phyloP scores from a whole-genome alignment of 1,139 yeast genomes.

The Entelexis paramagnoliae region DNA sequence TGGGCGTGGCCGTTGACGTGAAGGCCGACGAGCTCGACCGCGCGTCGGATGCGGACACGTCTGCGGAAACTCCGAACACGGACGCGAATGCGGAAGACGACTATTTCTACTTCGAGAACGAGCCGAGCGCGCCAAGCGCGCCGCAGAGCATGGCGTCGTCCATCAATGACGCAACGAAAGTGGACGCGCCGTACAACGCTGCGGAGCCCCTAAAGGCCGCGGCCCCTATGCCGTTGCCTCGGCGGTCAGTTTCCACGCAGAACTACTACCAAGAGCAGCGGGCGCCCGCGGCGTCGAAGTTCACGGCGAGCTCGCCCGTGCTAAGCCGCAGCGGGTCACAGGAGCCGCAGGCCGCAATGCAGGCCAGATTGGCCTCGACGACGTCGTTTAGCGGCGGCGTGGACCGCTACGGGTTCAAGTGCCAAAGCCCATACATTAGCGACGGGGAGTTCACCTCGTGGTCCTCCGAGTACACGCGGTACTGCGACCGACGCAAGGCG shows the following conservation, averaged over 20 bases:
- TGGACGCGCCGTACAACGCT: neutral
- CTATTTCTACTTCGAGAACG: slow-evolving; percentile 10
- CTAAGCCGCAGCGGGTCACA: neutral
- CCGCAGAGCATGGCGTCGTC: slow-evolving; percentile 1
- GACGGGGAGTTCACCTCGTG: slow-evolving; percentile 57
- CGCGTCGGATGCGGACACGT: neutral
- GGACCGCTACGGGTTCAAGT: slow-evolving; percentile 82
- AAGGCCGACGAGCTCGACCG: slow-evolving; percentile 1
- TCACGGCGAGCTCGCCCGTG: neutral
- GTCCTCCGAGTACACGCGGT: slow-evolving; percentile 60
- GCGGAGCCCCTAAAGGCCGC: neutral
- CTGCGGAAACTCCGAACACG: neutral
- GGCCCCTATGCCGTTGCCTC: neutral
- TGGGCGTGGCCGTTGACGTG: neutral
- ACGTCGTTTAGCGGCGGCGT: slow-evolving; percentile 20
- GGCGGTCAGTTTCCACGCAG: neutral
- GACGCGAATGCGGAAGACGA: slow-evolving; percentile 2
- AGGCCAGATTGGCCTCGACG: slow-evolving; percentile 14
- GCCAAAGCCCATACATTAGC: slow-evolving; percentile 45
- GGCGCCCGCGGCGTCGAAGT: neutral
- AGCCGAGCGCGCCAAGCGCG: neutral
- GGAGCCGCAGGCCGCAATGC: neutral
- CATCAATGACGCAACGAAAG: neutral
- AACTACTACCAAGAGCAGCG: slow-evolving; percentile 3
- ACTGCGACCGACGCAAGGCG: slow-evolving; percentile 50